phyloP scores from a whole-genome alignment of 345 rosid species.

The Ceriops decandra region DNA sequence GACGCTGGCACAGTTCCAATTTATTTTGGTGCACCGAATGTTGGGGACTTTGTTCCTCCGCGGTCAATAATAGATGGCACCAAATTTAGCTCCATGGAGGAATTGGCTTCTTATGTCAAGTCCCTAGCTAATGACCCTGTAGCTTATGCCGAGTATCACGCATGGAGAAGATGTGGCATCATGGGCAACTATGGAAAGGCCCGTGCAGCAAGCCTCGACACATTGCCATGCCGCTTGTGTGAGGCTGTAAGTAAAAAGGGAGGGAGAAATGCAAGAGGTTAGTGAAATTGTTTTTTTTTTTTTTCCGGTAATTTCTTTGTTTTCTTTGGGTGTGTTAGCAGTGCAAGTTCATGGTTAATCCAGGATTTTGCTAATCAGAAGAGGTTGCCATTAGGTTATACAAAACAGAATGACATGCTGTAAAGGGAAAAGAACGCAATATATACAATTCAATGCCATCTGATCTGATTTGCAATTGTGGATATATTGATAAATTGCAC shows the following conservation, averaged over 20 bases:
- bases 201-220: constrained; percentile 69
- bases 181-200: constrained; percentile 60
- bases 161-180: constrained; percentile 92
- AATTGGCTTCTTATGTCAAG: constrained; percentile 62
- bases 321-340: neutral
- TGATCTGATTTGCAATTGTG: too few relatives aligned
- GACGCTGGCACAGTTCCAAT: constrained; percentile 87
- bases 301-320: constrained; percentile 4
- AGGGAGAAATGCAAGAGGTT: constrained; percentile 48
- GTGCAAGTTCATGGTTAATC: too few relatives aligned
- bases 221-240: constrained; percentile 85
- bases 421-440: constrained; percentile 5
- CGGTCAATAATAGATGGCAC: constrained; percentile 79
- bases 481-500: too few relatives aligned
- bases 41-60: constrained; percentile 75
- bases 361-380: too few relatives aligned
- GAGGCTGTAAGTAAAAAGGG: constrained; percentile 69
- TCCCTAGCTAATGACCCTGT: constrained; percentile 62
- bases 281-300: constrained; percentile 3
- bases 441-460: neutral
- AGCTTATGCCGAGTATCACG: constrained; percentile 83
- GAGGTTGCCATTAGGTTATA: constrained; percentile 1
- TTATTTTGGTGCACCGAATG: constrained; percentile 88
- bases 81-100: constrained; percentile 61
- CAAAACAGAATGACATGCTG: constrained; percentile 5